Base-by-base conservation (phyloP, 768 basidiomycete species). In the Trametes punicea region DNA sequence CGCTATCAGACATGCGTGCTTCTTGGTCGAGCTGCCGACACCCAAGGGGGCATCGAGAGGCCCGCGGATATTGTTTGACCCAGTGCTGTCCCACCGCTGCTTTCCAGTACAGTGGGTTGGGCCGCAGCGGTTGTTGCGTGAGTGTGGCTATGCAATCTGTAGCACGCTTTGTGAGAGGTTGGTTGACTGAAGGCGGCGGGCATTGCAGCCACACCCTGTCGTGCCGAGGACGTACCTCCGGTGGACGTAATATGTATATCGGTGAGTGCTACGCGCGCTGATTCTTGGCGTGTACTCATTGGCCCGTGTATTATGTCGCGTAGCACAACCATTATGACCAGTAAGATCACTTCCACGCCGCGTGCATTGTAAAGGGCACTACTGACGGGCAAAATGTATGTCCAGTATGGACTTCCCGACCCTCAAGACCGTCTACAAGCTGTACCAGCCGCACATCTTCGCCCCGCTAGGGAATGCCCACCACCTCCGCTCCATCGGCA, bases 241-340 rank as follows among this genome's bases (percentile, higher is more conserved):
- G 67, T 82, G n/a, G 80, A 82, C 59, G 73, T 71, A 6, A 73
- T 83, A 36, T 74, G 76, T 15, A 74, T 81, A 49, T 76, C 75
- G 65, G 81, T 73, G 73, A 70, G 68, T 51, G 46, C 31, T n/a
- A 31, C 46, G 44, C 27, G 13, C 20, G 3, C 2, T 18, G 21
- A 18, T 16, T 8, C 39, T 2, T 16, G 5, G 30, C 33, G 3
- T 10, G 6, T 26, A 20, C 9, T 6, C 2, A 9, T 29, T n/a
- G 21, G 29, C 25, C n/a, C n/a, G n/a, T n/a, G n/a, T n/a, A 21
- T 30, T 10, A 44, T 20, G 6, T 7, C 20, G 13, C 1, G 20
- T 34, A 72, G 72, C 73, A 74, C 50, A 68, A 73, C 51, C 73
- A 74, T 47, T 74, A 73, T 50, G 73, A 73, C 51, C 75, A 73